Conservation (phyloP, 305 asterid genomes). For the Solanum hybrid region DNA sequence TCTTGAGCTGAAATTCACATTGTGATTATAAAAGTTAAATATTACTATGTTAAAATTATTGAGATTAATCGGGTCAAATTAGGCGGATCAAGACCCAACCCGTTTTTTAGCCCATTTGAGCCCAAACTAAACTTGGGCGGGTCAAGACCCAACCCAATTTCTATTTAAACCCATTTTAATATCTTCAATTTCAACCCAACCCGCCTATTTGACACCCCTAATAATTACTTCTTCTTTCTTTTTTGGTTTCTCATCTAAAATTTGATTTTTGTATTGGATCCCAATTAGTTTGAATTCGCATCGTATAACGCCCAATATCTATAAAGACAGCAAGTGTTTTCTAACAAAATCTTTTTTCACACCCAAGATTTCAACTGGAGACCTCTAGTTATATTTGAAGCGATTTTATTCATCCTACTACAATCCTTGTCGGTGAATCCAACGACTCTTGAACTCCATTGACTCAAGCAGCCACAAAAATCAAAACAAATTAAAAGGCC, state of each 20-base stretch:
- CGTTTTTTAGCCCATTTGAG: too few relatives aligned
- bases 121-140: too few relatives aligned
- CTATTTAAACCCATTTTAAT: too few relatives aligned
- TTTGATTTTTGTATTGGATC: neutral
- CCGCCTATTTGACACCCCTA: too few relatives aligned
- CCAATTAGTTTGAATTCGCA: accelerated
- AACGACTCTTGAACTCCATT: neutral
- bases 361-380: accelerated
- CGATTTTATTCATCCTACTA: neutral
- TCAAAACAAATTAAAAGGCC: neutral
- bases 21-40: too few relatives aligned
- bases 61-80: too few relatives aligned
- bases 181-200: too few relatives aligned
- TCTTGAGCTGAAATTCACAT: too few relatives aligned
- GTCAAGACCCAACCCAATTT: too few relatives aligned
- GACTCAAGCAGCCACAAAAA: neutral
- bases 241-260: neutral
- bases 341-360: accelerated
- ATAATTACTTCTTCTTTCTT: too few relatives aligned
- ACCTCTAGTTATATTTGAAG: neutral
- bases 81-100: too few relatives aligned
- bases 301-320: neutral
- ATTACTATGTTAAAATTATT: too few relatives aligned
- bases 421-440: neutral
- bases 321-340: neutral